Conservation (phyloP, 306 rosid species). For the Abrus pulchellus region DNA sequence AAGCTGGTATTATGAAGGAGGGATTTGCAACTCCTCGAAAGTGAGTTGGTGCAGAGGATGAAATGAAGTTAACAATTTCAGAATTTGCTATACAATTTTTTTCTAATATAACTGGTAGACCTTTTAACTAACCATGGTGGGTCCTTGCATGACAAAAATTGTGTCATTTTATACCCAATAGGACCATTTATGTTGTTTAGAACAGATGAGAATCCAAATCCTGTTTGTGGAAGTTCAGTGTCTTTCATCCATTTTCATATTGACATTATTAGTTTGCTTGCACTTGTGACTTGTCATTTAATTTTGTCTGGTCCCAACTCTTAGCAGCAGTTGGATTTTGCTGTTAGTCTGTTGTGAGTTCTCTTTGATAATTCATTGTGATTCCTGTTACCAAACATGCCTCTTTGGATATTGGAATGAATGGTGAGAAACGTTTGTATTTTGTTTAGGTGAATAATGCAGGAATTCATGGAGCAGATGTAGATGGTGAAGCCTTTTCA, state of each 20-base stretch:
- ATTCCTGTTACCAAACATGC: background rate
- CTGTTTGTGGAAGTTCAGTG: background rate
- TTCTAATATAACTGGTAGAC: background rate
- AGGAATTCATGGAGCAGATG: conserved; percentile 25
- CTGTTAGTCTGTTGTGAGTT: background rate
- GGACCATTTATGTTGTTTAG: background rate
- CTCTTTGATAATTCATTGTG: background rate
- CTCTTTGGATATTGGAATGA: background rate
- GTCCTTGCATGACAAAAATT: background rate
- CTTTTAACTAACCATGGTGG: background rate
- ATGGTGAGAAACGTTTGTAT: background rate
- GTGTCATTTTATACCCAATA: background rate
- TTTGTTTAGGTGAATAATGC: conserved; percentile 54
- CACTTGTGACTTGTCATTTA: background rate
- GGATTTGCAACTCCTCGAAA: background rate
- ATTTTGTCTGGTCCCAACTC: background rate
- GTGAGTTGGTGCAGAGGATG: background rate
- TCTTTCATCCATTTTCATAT: conserved; percentile 19
- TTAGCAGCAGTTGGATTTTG: background rate
- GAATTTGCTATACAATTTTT: background rate
- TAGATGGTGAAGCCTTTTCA: conserved; percentile 26
- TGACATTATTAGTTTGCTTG: background rate
- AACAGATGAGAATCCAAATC: background rate
- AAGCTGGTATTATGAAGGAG: background rate
- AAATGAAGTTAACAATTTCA: too few species aligned